Percentiles rank a stretch among this genome's conserved stretches.
Conservation (phyloP, 2,329 filamentous ascomycete species). For the Zalaria obscura region DNA sequence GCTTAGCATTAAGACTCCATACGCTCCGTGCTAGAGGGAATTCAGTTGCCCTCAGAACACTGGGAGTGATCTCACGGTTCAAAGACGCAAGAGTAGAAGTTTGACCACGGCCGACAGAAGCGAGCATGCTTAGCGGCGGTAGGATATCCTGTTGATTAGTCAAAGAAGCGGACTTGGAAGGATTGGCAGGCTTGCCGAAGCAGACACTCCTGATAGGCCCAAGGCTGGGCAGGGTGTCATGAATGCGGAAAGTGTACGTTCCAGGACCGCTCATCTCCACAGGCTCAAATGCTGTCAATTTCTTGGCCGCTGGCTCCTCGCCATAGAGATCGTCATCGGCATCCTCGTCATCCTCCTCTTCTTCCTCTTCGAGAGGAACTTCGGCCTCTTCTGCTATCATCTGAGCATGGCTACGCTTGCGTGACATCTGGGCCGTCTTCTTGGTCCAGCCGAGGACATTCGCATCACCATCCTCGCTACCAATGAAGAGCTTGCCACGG, state of each 20-base stretch:
- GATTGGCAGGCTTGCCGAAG: constrained; percentile 42
- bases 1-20: constrained; percentile 53
- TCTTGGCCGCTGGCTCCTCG: constrained; percentile 35
- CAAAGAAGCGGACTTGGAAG: constrained; percentile 11
- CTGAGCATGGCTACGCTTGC: constrained; percentile 49
- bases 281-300: constrained; percentile 19
- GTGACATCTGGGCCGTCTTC: constrained; percentile 45
- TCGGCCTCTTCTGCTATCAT: constrained; percentile 37
- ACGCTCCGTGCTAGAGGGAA: constrained; percentile 61
- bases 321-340: constrained; percentile 50
- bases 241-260: constrained; percentile 58
- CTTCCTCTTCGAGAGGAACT: constrained; percentile 39
- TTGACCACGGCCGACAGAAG: constrained; percentile 47
- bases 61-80: constrained; percentile 63
- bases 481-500: constrained; percentile 62
- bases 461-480: constrained; percentile 73
- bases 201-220: constrained; percentile 67
- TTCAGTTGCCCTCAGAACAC: constrained; percentile 53
- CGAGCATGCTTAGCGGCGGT: constrained; percentile 35
- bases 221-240: constrained; percentile 64
- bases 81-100: constrained; percentile 61
- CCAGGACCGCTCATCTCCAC: constrained; percentile 36
- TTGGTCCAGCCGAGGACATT: constrained; percentile 66
- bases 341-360: constrained; percentile 40
- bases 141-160: not conserved